These are phyloP conservation scores for Euphorbia celastroides DNA, from an alignment of 441 rosid species.

Conservation along the genomic window DNA sequence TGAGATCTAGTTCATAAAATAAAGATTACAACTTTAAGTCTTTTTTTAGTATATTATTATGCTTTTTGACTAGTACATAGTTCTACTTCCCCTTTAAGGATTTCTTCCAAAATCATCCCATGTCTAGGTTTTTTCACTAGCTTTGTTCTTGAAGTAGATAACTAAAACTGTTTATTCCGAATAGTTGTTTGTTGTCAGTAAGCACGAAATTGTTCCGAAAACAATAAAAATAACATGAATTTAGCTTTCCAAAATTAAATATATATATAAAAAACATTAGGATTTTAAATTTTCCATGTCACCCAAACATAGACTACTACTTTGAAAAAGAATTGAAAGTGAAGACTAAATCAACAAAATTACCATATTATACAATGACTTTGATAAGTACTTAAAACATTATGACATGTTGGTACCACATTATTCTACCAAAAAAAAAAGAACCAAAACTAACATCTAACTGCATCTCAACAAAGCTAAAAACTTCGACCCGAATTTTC, in stretches of 20 bases:
- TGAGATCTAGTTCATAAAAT: not conserved
- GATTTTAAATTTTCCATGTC: not conserved
- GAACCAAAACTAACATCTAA: too few relatives aligned
- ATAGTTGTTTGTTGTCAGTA: too few relatives aligned
- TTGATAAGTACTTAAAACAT: conserved; percentile 16
- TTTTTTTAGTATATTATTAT: not conserved
- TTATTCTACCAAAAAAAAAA: too few relatives aligned
- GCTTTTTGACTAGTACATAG: not conserved
- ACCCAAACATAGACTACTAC: not conserved
- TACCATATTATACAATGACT: conserved; percentile 20
- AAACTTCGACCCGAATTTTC: too few relatives aligned
- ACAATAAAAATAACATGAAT: too few relatives aligned
- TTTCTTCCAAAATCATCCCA: not conserved
- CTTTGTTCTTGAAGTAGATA: not conserved
- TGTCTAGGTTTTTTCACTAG: not conserved
- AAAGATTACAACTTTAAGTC: not conserved
- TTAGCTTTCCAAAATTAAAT: too few relatives aligned
- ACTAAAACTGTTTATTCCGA: too few relatives aligned
- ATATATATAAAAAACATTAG: too few relatives aligned
- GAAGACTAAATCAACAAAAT: not conserved
- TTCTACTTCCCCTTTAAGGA: not conserved
- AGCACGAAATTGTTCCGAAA: too few relatives aligned
- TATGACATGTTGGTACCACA: conserved; percentile 22
- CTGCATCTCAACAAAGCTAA: too few relatives aligned
- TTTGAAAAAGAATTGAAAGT: not conserved